Evolutionary conservation across 2,329 filamentous ascomycete genomes (phyloP).

Genomic region (Diaporthe longicolla): DNA sequence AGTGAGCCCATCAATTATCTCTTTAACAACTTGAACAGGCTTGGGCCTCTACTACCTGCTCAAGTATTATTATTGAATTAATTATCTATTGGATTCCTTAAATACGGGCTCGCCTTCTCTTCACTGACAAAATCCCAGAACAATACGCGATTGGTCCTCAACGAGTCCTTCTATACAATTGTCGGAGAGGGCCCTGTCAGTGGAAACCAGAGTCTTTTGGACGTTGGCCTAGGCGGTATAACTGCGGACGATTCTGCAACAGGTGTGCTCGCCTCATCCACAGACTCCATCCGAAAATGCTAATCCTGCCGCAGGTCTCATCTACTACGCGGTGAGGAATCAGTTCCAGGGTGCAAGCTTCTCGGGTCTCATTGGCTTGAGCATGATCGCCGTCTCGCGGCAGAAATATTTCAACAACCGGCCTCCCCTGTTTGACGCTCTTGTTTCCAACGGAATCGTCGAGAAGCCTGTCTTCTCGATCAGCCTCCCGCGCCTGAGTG

Average conservation of each 20-base stretch:
- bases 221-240: constrained; percentile 7
- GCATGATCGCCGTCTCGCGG: constrained; percentile 17
- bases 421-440: background rate
- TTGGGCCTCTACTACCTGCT: too few species aligned
- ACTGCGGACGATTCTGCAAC: background rate
- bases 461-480: background rate
- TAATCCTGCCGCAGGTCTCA: background rate
- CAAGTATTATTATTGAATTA: too few species aligned
- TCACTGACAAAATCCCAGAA: background rate
- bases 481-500: constrained; percentile 4
- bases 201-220: constrained; percentile 20
- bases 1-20: background rate
- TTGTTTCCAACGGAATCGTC: background rate
- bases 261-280: background rate
- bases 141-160: background rate
- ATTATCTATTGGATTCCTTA: too few species aligned
- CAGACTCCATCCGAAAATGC: accelerated
- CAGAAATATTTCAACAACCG: constrained; percentile 20
- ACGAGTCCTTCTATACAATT: constrained; percentile 7
- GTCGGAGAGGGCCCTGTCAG: constrained; percentile 4
- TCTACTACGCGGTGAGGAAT: background rate
- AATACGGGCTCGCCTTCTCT: too few species aligned
- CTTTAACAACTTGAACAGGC: too few species aligned
- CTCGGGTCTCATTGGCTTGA: constrained; percentile 6
- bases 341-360: constrained; percentile 11